Conservation (phyloP, 345 rosid species). For the Zanthoxylum bungeanum region DNA sequence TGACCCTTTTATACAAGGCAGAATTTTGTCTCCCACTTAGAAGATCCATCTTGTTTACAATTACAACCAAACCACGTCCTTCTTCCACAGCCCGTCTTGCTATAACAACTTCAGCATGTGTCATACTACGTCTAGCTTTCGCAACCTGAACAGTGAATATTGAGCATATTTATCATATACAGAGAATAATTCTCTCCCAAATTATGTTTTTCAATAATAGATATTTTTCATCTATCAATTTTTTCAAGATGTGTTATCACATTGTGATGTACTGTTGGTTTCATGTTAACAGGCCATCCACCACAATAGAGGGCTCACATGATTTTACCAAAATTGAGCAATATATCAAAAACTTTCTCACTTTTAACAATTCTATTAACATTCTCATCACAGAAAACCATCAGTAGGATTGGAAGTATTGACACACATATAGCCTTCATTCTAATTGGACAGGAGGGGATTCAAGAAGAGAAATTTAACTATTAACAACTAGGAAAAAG, state of each 20-base stretch:
- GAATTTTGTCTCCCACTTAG: conserved; percentile 58
- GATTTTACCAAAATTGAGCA: background rate
- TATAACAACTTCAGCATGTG: conserved; percentile 93
- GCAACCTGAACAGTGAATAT: conserved; percentile 49
- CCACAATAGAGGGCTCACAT: background rate
- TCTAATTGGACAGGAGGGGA: background rate
- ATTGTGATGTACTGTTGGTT: background rate
- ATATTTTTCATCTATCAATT: background rate
- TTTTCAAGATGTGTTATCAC: background rate
- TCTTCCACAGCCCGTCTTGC: conserved; percentile 94
- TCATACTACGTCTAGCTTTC: conserved; percentile 72
- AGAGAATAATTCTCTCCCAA: background rate
- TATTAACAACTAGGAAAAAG: background rate
- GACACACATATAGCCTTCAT: background rate
- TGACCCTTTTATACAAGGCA: conserved; percentile 55
- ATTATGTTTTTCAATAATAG: background rate
- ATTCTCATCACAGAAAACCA: background rate
- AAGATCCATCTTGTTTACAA: conserved; percentile 97
- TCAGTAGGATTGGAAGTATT: background rate
- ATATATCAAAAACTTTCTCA: background rate
- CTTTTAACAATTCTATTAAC: background rate
- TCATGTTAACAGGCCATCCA: background rate
- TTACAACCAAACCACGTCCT: conserved; percentile 87
- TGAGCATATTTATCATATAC: conserved; percentile 3
- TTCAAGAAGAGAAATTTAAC: background rate